Base-by-base conservation (phyloP, 129 eudicot species). In the Chrysanthemum makinoi region DNA sequence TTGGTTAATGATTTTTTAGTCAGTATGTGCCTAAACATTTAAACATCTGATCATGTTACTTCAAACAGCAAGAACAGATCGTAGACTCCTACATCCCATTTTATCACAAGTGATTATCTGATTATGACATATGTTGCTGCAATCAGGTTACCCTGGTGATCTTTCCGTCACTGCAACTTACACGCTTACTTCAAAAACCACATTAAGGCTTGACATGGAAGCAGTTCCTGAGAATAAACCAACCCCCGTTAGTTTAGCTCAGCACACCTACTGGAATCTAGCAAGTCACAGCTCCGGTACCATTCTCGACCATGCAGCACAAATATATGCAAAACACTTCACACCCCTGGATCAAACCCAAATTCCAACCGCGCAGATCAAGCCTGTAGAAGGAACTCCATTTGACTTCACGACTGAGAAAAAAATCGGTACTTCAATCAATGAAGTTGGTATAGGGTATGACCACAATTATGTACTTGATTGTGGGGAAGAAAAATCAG, bases 391-490 rank as follows among this genome's bases (percentile, higher is more conserved):
- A 69, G 83, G 80, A 78, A 92, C 98, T 17, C 86, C 98, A 10
- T 92, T 92, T 5, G 96, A 92, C 66, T 86, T 92, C 85, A 84
- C 98, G 6, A 62, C 82, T 4, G 95, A 83, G 75, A 85, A 84
- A 85, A 89, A 72, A 74, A 86, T 92, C n/a, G 96, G 98, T 5
- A 51, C 66, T n/a, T 81, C 81, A 1, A 92, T 89, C 60, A 39
- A 76, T 7, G 83, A 92, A 72, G 95, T 92, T 30, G 98, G 98
- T 11, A n/a, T 89, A 18, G 98, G 98, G 9, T 92, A 89, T 19
- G 98, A 92, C 79, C 98, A 92, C 77, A 92, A 92, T 24, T 92
- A 86, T 7, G 95, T 92, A 59, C 95, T 92, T 14, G 95, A 86
- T 49, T 79, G 91, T 58, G 98, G 98, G 60, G 96, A 92, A 2